Conservation (phyloP, 1,284 basidiomycete species). For the Tremellales sp. region DNA sequence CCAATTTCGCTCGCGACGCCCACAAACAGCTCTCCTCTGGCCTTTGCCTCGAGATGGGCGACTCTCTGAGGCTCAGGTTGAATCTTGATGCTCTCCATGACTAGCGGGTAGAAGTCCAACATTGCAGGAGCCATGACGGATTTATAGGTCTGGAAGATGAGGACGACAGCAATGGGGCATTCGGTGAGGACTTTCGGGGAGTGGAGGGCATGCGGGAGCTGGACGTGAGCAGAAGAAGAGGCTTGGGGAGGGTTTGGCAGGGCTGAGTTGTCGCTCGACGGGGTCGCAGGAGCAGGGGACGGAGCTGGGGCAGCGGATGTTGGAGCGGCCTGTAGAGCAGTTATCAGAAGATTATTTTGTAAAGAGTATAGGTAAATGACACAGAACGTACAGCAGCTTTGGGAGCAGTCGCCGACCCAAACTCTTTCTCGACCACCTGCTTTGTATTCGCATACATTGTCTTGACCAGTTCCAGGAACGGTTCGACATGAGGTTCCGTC, state of each 20-base stretch:
- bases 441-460: slow-evolving; percentile 76
- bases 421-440: slow-evolving; percentile 68
- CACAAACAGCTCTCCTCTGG: slow-evolving; percentile 75
- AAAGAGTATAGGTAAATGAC: background rate
- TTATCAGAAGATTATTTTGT: background rate
- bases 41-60: slow-evolving; percentile 72
- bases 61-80: slow-evolving; percentile 85
- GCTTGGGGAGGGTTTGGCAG: slow-evolving; percentile 7
- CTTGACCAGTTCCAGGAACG: slow-evolving; percentile 72
- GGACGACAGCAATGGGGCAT: slow-evolving; percentile 87
- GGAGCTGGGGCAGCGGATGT: slow-evolving; percentile 9
- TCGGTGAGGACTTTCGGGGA: slow-evolving; percentile 96
- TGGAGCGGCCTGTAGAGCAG: background rate
- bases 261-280: slow-evolving; percentile 16
- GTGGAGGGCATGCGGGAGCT: slow-evolving; percentile 53
- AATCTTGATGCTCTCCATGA: slow-evolving; percentile 66
- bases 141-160: slow-evolving; percentile 79
- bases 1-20: slow-evolving; percentile 73
- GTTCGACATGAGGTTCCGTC: slow-evolving; percentile 71
- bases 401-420: slow-evolving; percentile 48
- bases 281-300: slow-evolving; percentile 20
- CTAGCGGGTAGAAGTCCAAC: slow-evolving; percentile 67
- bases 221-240: slow-evolving; percentile 10
- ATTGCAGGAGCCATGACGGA: slow-evolving; percentile 64
- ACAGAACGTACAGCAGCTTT: slow-evolving; percentile 22